Conservation (phyloP, 202 grass and related monocot species). For the Setaria viridis region DNA sequence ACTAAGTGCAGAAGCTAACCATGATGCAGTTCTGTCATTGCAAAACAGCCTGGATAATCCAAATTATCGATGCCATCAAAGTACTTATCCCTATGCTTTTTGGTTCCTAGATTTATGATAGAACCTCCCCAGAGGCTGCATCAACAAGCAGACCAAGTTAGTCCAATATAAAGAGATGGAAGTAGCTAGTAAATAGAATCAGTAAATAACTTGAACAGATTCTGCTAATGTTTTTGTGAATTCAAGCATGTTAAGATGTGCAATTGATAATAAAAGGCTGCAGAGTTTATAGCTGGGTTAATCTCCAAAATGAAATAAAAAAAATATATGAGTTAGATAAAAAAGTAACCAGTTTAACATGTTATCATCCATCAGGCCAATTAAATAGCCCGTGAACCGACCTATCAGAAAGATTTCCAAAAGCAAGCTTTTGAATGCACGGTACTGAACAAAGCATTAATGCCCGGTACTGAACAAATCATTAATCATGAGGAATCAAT, state of each 20-base stretch:
- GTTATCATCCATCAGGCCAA: not conserved
- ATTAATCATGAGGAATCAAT: conserved; percentile 31
- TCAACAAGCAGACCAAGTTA: conserved; percentile 45
- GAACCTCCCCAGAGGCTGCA: conserved; percentile 98
- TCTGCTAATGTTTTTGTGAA: conserved; percentile 15
- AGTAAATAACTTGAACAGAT: not conserved
- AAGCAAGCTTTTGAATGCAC: not conserved
- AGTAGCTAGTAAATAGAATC: not conserved
- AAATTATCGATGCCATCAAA: conserved; percentile 96
- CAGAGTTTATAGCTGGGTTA: not conserved
- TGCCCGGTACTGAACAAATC: not conserved
- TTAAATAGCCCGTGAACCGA: not conserved
- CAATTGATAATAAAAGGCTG: not conserved
- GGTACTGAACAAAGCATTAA: conserved; percentile 11
- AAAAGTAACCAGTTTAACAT: not conserved
- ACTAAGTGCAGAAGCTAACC: conserved; percentile 62
- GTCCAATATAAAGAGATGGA: conserved; percentile 5
- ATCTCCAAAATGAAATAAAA: not conserved
- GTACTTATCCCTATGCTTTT: conserved; percentile 90
- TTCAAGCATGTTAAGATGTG: not conserved
- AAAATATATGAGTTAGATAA: not conserved
- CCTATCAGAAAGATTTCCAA: conserved; percentile 1
- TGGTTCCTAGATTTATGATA: conserved; percentile 87
- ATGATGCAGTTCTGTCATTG: conserved; percentile 99
- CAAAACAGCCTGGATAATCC: conserved; percentile 96